Percentiles rank a stretch among this genome's conserved stretches.
phyloP scores from a whole-genome alignment of 2,329 filamentous ascomycete genomes.

The Chaetomiaceae sp. region DNA sequence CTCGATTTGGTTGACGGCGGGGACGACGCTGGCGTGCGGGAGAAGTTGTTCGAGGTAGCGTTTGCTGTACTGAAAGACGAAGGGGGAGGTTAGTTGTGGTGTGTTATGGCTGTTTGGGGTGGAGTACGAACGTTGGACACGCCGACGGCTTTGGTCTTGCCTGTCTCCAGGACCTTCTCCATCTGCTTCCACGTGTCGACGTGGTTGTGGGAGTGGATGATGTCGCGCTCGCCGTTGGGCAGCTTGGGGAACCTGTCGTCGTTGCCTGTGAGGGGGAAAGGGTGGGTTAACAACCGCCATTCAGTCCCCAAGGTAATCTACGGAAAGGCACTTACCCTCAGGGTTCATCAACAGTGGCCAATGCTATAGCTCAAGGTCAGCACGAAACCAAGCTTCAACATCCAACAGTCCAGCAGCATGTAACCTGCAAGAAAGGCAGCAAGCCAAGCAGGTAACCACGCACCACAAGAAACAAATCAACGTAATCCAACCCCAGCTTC shows the following conservation, averaged over 20 bases:
- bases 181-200: conserved; percentile 73
- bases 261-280: conserved; percentile 43
- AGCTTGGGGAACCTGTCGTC: conserved; percentile 71
- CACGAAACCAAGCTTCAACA: neutral
- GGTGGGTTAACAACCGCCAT: neutral
- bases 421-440: neutral
- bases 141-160: conserved; percentile 51
- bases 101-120: too few relatives aligned
- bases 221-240: conserved; percentile 68
- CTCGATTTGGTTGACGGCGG: conserved; percentile 68
- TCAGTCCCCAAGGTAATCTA: neutral
- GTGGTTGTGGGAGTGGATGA: conserved; percentile 64
- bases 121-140: conserved; percentile 50
- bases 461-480: conserved; percentile 71
- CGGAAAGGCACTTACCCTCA: conserved; percentile 44
- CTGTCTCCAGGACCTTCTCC: conserved; percentile 59
- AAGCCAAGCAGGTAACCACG: conserved; percentile 23
- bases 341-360: conserved; percentile 81
- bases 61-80: conserved; percentile 44
- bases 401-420: neutral
- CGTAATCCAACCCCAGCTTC: conserved; percentile 70
- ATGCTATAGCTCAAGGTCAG: conserved; percentile 44
- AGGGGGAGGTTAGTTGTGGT: neutral
- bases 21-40: conserved; percentile 47
- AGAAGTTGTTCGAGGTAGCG: conserved; percentile 53